Conservation (phyloP, 208 protist species). For the Angomonas ambiguus region DNA sequence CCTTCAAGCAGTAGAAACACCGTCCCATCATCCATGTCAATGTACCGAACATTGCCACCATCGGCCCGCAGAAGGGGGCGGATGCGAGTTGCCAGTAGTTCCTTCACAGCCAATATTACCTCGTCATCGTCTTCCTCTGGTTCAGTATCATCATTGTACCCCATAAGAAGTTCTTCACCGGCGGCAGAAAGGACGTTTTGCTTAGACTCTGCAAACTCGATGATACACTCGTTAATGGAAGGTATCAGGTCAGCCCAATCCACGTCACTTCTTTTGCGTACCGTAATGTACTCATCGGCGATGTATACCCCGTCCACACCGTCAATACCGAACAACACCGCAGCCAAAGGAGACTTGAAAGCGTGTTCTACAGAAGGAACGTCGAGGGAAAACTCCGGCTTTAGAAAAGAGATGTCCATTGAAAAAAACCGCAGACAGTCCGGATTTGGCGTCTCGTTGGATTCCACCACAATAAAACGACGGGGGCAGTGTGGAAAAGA, state of each 20-base stretch:
- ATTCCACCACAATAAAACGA: conserved; percentile 57
- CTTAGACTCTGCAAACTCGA: conserved; percentile 67
- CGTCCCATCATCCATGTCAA: conserved; percentile 88
- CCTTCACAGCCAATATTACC: conserved; percentile 90
- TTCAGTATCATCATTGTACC: conserved; percentile 87
- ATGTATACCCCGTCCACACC: conserved; percentile 71
- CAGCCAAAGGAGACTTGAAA: conserved; percentile 72
- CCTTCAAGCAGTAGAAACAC: conserved; percentile 89
- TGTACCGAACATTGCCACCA: conserved; percentile 89
- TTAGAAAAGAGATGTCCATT: conserved; percentile 82
- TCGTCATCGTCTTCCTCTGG: conserved; percentile 86
- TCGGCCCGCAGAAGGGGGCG: conserved; percentile 87
- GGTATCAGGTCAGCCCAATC: conserved; percentile 57
- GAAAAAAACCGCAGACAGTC: conserved; percentile 85
- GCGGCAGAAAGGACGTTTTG: conserved; percentile 61
- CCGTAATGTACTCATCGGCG: conserved; percentile 82
- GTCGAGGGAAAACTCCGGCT: conserved; percentile 71
- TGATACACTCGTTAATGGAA: conserved; percentile 55
- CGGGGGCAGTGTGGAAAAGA: background rate
- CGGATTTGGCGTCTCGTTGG: conserved; percentile 79
- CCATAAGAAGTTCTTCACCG: conserved; percentile 54
- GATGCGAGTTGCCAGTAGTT: conserved; percentile 86
- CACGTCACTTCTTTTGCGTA: conserved; percentile 41
- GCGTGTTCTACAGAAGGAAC: conserved; percentile 55
- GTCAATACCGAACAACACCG: conserved; percentile 55